phyloP scores from a whole-genome alignment of 2,329 filamentous ascomycete species.

The Apiospora kogelbergensis region DNA sequence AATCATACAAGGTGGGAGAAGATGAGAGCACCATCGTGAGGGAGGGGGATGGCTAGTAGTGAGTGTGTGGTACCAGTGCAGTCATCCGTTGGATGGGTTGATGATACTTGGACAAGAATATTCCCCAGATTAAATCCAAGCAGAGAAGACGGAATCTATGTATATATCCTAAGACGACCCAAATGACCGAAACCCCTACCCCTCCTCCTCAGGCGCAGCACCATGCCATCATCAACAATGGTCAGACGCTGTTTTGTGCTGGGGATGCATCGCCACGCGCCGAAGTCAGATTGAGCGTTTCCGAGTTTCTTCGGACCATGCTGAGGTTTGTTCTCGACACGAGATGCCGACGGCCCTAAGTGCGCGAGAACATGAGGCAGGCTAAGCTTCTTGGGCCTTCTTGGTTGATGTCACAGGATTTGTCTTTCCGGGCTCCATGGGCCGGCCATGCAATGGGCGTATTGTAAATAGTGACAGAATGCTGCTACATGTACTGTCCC shows the following conservation, averaged over 20 bases:
- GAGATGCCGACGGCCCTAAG: background rate
- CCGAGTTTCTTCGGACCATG: background rate
- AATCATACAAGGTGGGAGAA: background rate
- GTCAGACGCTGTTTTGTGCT: background rate
- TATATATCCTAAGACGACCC: background rate
- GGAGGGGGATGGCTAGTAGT: background rate
- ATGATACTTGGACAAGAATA: background rate
- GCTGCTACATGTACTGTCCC: background rate
- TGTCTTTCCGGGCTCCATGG: background rate
- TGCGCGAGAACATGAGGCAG: background rate
- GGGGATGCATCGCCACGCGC: background rate
- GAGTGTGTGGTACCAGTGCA: background rate
- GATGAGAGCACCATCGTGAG: background rate
- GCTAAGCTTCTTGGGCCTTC: constrained; percentile 7
- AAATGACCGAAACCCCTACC: background rate
- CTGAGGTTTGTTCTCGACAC: background rate
- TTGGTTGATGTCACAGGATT: constrained; percentile 4
- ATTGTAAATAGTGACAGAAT: background rate
- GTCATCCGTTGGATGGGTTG: background rate
- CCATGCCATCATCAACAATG: background rate
- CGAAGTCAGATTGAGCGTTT: background rate
- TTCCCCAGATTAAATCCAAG: background rate
- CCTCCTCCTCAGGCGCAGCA: too few species aligned
- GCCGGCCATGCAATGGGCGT: background rate
- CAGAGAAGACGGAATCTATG: background rate